A percentile compares a stretch with the other conserved stretches of the same genome.
Conservation (phyloP, 2,329 filamentous ascomycete species). For the Cladosporium austrohemisphaericum region DNA sequence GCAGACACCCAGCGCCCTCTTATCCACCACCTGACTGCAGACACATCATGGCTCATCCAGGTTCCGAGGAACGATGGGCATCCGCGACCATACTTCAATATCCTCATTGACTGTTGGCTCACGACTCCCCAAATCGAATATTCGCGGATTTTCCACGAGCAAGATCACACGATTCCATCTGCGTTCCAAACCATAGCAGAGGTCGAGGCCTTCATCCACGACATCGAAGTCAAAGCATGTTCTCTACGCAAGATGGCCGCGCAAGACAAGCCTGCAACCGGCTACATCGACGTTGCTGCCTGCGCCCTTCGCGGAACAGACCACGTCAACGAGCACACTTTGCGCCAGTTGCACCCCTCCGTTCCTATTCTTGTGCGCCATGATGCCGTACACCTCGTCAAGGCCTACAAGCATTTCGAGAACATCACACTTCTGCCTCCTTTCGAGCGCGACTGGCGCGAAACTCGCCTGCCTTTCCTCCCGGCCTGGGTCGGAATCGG, state of each 20-base stretch:
- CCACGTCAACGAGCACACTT: conserved; percentile 61
- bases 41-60: conserved; percentile 65
- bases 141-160: conserved; percentile 61
- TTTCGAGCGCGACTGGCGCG: conserved; percentile 48
- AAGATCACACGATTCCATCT: conserved; percentile 58
- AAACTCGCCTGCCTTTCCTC: conserved; percentile 43
- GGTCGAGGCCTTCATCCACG: conserved; percentile 50
- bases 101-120: conserved; percentile 65
- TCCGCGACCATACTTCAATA: conserved; percentile 56
- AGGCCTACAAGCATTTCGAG: conserved; percentile 58
- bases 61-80: conserved; percentile 52
- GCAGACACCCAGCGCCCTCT: conserved; percentile 48
- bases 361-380: conserved; percentile 59
- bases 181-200: conserved; percentile 54
- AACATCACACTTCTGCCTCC: conserved; percentile 49
- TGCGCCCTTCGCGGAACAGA: conserved; percentile 67
- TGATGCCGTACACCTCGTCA: conserved; percentile 55
- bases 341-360: conserved; percentile 51
- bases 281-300: conserved; percentile 55
- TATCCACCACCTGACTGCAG: conserved; percentile 63
- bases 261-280: background rate
- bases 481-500: conserved; percentile 61
- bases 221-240: conserved; percentile 46
- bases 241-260: conserved; percentile 19
- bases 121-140: conserved; percentile 60